phyloP scores from a whole-genome alignment of 1,284 basidiomycete species.

The Ustilago cynodontis region DNA sequence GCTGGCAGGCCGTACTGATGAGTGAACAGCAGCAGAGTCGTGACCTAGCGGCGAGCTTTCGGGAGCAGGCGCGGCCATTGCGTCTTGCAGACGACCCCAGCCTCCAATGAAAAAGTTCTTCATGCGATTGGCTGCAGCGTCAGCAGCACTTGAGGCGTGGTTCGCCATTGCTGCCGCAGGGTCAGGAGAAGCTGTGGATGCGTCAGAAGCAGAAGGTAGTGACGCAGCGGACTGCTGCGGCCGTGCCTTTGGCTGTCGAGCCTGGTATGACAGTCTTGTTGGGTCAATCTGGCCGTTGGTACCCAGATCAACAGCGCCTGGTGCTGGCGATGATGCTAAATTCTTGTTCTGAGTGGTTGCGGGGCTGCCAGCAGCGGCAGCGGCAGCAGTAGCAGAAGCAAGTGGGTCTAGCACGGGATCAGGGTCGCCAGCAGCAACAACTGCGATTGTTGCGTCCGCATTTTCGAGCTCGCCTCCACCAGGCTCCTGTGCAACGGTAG shows the following conservation, averaged over 20 bases:
- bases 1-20: conserved; percentile 12
- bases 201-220: neutral
- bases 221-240: conserved; percentile 5
- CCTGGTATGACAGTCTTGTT: conserved; percentile 26
- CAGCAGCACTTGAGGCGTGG: conserved; percentile 36
- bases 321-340: conserved; percentile 18
- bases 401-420: conserved; percentile 47
- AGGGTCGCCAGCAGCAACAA: conserved; percentile 32
- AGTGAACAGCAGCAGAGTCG: neutral
- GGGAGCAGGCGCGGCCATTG: conserved; percentile 41
- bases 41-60: conserved; percentile 7
- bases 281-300: conserved; percentile 31
- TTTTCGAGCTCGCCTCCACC: conserved; percentile 38
- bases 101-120: conserved; percentile 57
- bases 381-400: conserved; percentile 13
- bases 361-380: neutral
- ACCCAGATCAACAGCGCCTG: conserved; percentile 33
- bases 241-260: conserved; percentile 26
- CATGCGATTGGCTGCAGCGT: conserved; percentile 46
- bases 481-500: neutral
- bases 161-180: conserved; percentile 21
- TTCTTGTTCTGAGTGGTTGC: neutral
- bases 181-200: conserved; percentile 10
- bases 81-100: conserved; percentile 56
- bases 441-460: conserved; percentile 27